These are phyloP conservation scores for Candida sithepensis DNA, from an alignment of 805 yeast species.

Conservation along the genomic window DNA sequence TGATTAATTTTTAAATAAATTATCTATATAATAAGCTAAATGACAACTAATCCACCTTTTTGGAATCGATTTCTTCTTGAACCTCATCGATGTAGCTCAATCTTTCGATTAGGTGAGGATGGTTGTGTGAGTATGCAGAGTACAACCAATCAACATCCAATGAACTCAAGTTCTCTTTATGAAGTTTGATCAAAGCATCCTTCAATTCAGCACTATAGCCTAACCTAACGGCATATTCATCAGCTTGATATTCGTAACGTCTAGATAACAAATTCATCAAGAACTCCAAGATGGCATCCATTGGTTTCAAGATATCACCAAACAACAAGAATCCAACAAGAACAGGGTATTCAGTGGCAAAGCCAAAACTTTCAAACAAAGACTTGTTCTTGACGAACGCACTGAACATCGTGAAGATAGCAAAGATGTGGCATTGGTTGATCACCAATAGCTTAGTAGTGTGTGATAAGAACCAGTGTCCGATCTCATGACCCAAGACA, in stretches of 20 bases:
- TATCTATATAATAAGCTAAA: neutral
- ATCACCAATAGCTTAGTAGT: slow-evolving; percentile 70
- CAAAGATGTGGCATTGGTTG: slow-evolving; percentile 60
- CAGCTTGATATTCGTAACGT: slow-evolving; percentile 92
- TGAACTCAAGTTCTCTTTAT: slow-evolving; percentile 78
- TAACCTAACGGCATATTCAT: slow-evolving; percentile 70
- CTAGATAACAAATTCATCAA: slow-evolving; percentile 69
- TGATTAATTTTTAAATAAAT: neutral
- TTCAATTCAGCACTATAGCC: slow-evolving; percentile 71
- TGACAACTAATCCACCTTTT: slow-evolving; percentile 16
- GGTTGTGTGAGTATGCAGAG: slow-evolving; percentile 85
- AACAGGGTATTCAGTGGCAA: slow-evolving; percentile 61
- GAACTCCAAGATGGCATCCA: slow-evolving; percentile 67
- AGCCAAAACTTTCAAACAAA: slow-evolving; percentile 77
- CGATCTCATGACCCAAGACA: slow-evolving; percentile 96
- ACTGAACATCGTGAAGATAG: slow-evolving; percentile 70
- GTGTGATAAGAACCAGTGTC: slow-evolving; percentile 95
- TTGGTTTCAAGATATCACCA: slow-evolving; percentile 72
- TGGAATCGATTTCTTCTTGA: slow-evolving; percentile 12
- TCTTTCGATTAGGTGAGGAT: slow-evolving; percentile 91
- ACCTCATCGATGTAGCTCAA: slow-evolving; percentile 61
- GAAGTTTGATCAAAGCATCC: slow-evolving; percentile 68
- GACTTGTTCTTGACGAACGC: slow-evolving; percentile 78
- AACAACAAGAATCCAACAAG: slow-evolving; percentile 80
- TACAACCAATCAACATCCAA: slow-evolving; percentile 87